Evolutionary conservation across 1,284 basidiomycete species (phyloP), one percentile per base, ranked within the genome.

Genomic region (Hemileia vastatrix): DNA sequence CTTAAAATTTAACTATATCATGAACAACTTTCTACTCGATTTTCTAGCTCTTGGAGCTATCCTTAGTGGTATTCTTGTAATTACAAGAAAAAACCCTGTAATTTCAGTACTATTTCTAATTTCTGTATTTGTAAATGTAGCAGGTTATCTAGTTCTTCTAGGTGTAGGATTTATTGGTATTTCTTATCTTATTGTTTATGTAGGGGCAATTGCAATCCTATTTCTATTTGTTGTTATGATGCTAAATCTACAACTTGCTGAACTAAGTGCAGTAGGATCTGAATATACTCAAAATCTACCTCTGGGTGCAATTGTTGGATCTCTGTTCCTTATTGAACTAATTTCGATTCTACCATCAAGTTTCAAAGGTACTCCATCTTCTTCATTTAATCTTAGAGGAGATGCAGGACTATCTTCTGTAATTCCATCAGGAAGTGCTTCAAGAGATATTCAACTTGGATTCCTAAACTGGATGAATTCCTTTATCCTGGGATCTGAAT

Each of bases 241-340:
- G 73, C 71, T 76, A 52, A 76, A 76, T 64, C 69, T 76, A 65
- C 69, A 69, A 70, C 65, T 76, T 54, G 69, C 71, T 57, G 72
- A 77, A 70, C 70, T 75, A 64, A 71, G 67, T 66, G 67, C 70
- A 40, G 70, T 72, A 50, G 76, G 76, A 65, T 70, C 64, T 65
- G 74, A 76, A 65, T 76, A 76, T 67, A 76, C 75, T 65, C 70
- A 77, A 68, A 76, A 73, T 65, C 67, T 77, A 59, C 75, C 76
- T 57, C 67, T 77, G 66, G 70, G 59, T 43, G 66, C 67, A 45
- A 67, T 72, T 55, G 53, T 72, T 60, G 68, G 68, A 52, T 66
- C 67, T 58, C 64, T 72, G 65, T 66, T 72, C 48, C 65, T 71
- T 64, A 68, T 67, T 65, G 69, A 70, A 65, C 58, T 70, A 62